Evolutionary conservation across 768 basidiomycete genomes (phyloP).

Genomic region (Rhodotorula toruloides): DNA sequence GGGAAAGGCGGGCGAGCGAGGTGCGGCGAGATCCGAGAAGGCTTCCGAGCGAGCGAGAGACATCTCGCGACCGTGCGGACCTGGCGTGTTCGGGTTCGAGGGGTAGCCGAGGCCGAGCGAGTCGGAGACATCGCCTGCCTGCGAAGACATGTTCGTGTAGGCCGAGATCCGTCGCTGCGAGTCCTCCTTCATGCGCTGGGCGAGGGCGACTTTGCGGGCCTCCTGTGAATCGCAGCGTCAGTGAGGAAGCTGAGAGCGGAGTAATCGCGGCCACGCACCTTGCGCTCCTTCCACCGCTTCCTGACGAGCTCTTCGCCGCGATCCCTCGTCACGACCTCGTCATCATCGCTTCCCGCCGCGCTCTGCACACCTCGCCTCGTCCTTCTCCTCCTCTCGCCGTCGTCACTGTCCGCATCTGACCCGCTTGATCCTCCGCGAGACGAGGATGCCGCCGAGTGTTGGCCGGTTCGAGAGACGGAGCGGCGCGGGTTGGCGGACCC

Average conservation of each 20-base stretch:
- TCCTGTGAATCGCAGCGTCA: slow-evolving; percentile 26
- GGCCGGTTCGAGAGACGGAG: background rate
- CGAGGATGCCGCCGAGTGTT: background rate
- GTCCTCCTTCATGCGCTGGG: slow-evolving; percentile 16
- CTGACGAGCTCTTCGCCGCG: slow-evolving; percentile 50
- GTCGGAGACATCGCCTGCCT: background rate
- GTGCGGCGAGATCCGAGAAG: slow-evolving; percentile 8
- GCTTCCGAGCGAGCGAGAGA: slow-evolving; percentile 17
- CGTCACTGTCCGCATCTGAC: background rate
- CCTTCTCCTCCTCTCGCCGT: slow-evolving; percentile 6
- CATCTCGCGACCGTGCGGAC: slow-evolving; percentile 4
- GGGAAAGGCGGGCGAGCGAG: background rate
- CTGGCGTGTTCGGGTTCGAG: background rate
- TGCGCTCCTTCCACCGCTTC: slow-evolving; percentile 47
- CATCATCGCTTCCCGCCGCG: slow-evolving; percentile 39
- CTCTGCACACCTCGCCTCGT: background rate
- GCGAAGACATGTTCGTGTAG: background rate
- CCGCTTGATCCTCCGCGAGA: slow-evolving; percentile 6
- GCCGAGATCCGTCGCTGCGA: slow-evolving; percentile 9
- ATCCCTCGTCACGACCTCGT: slow-evolving; percentile 47
- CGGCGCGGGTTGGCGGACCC: background rate
- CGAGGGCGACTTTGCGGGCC: slow-evolving; percentile 26
- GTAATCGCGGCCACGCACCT: slow-evolving; percentile 17
- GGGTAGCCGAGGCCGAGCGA: slow-evolving; percentile 19
- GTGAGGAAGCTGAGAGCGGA: background rate